Conservation (phyloP, 2,329 filamentous ascomycete species). For the Penicillium nordicum region DNA sequence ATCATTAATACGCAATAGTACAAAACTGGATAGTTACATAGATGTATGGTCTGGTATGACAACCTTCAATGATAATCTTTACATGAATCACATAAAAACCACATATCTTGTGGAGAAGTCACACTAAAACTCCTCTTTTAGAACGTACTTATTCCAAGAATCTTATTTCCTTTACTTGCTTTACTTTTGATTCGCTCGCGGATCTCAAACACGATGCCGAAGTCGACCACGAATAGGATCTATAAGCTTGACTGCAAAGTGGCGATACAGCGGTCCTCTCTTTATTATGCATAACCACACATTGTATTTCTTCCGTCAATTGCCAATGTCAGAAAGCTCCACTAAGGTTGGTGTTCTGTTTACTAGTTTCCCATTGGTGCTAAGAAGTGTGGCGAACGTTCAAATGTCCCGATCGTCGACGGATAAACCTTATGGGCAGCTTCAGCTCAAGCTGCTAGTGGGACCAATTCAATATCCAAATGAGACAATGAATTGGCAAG, state of each 20-base stretch:
- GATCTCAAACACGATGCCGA: neutral
- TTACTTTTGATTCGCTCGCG: neutral
- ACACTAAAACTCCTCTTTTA: neutral
- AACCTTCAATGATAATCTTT: neutral
- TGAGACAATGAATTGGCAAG: too few relatives aligned
- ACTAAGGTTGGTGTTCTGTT: neutral
- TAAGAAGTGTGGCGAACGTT: neutral
- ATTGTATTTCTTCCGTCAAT: neutral
- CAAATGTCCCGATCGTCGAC: neutral
- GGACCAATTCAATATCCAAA: neutral
- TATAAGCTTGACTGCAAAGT: neutral
- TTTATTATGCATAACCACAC: neutral
- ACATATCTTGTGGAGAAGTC: neutral
- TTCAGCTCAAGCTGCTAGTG: neutral
- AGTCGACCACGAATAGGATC: neutral
- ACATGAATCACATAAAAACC: neutral
- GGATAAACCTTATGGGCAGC: too few relatives aligned
- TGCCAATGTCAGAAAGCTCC: neutral
- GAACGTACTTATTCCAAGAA: neutral
- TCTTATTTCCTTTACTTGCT: neutral
- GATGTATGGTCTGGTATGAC: neutral
- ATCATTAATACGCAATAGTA: neutral
- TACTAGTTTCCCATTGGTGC: neutral
- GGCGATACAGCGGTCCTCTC: neutral
- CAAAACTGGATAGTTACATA: neutral